These are phyloP conservation scores for Colletotrichum kahawae DNA, from an alignment of 2,329 filamentous ascomycete genomes.

Conservation along the genomic window DNA sequence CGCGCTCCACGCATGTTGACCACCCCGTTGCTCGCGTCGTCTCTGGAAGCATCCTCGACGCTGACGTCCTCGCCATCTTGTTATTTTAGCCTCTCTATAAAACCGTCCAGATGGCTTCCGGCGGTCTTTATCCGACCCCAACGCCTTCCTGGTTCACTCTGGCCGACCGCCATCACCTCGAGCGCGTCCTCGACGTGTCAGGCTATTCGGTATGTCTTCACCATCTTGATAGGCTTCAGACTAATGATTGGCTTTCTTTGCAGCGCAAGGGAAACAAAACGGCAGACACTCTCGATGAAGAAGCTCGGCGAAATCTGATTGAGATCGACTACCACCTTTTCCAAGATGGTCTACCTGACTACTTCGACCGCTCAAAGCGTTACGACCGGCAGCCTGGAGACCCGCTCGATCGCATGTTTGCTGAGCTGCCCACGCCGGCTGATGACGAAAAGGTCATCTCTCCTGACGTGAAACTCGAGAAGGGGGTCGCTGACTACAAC, in stretches of 20 bases:
- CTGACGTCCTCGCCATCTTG: neutral
- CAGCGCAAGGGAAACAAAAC: neutral
- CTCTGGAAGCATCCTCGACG: neutral
- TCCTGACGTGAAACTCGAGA: neutral
- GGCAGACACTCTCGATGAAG: neutral
- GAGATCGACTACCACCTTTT: constrained; percentile 12
- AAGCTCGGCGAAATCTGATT: neutral
- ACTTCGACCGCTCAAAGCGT: neutral
- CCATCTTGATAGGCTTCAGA: neutral
- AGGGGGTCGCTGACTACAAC: neutral
- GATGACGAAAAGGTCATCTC: neutral
- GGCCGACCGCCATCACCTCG: neutral
- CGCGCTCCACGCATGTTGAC: neutral
- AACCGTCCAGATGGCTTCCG: neutral
- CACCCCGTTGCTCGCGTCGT: neutral
- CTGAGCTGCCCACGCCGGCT: neutral
- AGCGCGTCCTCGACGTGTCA: neutral
- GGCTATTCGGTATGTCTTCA: neutral
- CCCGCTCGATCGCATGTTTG: constrained; percentile 10
- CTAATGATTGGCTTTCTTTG: neutral
- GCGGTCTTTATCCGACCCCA: neutral
- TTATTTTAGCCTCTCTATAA: neutral
- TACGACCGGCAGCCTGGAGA: constrained; percentile 10
- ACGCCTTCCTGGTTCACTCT: neutral
- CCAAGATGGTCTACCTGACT: neutral